phyloP scores from a whole-genome alignment of 176 grass and related monocot species.

The Triticum turgidum region DNA sequence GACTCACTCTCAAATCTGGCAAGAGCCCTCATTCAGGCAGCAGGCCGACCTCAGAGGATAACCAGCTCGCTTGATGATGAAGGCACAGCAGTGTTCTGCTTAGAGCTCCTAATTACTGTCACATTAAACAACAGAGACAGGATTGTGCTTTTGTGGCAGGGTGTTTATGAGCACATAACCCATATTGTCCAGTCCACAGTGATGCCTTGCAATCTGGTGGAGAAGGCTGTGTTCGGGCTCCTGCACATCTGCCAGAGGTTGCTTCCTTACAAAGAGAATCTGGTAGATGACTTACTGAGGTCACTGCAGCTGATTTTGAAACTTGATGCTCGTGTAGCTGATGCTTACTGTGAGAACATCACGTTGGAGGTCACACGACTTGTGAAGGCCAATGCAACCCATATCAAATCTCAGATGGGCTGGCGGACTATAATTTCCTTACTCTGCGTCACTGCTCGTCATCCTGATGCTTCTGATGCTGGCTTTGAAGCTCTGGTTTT shows the following conservation, averaged over 20 bases:
- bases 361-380: constrained; percentile 82
- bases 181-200: constrained; percentile 92
- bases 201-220: constrained; percentile 95
- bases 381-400: constrained; percentile 86
- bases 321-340: constrained; percentile 97
- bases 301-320: constrained; percentile 90
- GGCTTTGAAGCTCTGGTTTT: constrained; percentile 92
- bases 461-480: constrained; percentile 94
- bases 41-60: constrained; percentile 77
- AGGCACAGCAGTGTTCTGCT: constrained; percentile 80
- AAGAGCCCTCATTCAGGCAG: constrained; percentile 69
- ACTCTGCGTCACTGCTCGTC: constrained; percentile 86
- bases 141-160: constrained; percentile 89
- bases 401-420: constrained; percentile 95
- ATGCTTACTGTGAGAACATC: constrained; percentile 98
- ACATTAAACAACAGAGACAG: constrained; percentile 97
- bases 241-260: constrained; percentile 89
- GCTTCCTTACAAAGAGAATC: constrained; percentile 95
- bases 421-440: constrained; percentile 94
- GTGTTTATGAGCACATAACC: constrained; percentile 90
- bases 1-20: constrained; percentile 81
- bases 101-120: constrained; percentile 87
- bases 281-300: constrained; percentile 84
- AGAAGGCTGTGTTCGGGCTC: constrained; percentile 96
- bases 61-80: constrained; percentile 77